phyloP scores from a whole-genome alignment of 306 rosid genomes.

The Lotus japonicus region DNA sequence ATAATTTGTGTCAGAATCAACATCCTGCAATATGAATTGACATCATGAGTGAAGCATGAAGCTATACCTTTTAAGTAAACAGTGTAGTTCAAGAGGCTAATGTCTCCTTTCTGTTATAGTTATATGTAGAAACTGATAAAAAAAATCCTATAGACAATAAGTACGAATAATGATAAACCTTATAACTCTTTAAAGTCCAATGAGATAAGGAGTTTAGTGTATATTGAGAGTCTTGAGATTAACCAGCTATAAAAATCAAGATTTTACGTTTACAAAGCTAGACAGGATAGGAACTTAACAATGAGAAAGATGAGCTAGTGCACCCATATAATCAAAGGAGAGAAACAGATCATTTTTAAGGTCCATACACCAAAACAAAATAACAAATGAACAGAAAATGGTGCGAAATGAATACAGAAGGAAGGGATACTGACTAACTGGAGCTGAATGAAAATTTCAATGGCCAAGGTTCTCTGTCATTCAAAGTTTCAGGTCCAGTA shows the following conservation, averaged over 20 bases:
- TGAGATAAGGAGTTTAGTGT: neutral
- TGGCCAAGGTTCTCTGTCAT: too few relatives aligned
- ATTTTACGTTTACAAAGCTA: neutral
- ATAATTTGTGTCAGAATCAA: conserved; percentile 37
- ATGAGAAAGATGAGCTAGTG: neutral
- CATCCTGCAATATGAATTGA: conserved; percentile 40
- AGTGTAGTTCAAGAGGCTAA: neutral
- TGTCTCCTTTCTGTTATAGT: neutral
- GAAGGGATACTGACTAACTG: neutral
- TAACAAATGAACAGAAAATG: neutral
- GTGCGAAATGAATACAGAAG: neutral
- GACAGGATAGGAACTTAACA: neutral
- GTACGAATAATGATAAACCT: neutral
- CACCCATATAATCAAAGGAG: neutral
- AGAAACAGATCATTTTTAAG: neutral
- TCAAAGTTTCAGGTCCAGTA: too few relatives aligned
- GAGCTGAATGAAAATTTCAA: neutral
- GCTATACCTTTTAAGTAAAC: neutral
- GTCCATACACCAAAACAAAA: neutral
- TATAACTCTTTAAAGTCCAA: neutral
- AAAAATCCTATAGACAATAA: neutral
- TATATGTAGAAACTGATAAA: conserved; percentile 1
- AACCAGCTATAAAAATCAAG: neutral
- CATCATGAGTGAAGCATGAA: conserved; percentile 11
- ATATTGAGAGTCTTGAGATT: neutral